These are phyloP conservation scores for Eutrema japonicum DNA, from an alignment of 345 rosid genomes.

Conservation along the genomic window DNA sequence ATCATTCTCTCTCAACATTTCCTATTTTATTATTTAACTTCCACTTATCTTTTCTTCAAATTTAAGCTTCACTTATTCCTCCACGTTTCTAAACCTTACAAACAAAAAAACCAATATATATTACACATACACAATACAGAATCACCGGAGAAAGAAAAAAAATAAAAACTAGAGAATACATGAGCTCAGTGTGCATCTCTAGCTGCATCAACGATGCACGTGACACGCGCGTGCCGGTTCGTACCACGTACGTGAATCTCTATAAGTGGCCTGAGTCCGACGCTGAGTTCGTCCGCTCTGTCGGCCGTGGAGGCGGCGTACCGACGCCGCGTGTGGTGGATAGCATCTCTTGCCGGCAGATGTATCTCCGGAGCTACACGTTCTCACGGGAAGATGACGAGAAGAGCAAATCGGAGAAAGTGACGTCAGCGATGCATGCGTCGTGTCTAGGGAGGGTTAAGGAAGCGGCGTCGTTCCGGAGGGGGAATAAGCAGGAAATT, in stretches of 20 bases:
- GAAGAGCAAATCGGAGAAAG: constrained; percentile 25
- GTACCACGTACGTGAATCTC: constrained; percentile 69
- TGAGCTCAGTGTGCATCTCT: constrained; percentile 80
- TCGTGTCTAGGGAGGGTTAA: constrained; percentile 53
- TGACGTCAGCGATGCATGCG: constrained; percentile 14
- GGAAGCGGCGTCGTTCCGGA: constrained; percentile 38
- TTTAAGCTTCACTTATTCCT: constrained; percentile 53
- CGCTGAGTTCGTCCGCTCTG: constrained; percentile 63
- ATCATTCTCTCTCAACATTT: constrained; percentile 22
- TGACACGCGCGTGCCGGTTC: constrained; percentile 65
- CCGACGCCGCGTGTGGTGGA: constrained; percentile 61
- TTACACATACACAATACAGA: constrained; percentile 21
- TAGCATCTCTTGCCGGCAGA: constrained; percentile 82
- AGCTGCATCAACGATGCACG: constrained; percentile 73
- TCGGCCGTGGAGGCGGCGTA: constrained; percentile 40
- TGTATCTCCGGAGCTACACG: constrained; percentile 82
- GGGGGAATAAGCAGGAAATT: constrained; percentile 35
- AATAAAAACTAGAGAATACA: constrained; percentile 19
- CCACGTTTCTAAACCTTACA: constrained; percentile 26
- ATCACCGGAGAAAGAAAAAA: neutral
- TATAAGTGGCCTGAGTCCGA: constrained; percentile 84
- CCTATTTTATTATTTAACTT: constrained; percentile 35
- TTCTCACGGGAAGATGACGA: constrained; percentile 60
- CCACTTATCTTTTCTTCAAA: constrained; percentile 60
- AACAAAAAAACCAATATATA: constrained; percentile 16